Percentiles rank a stretch among this genome's conserved stretches.
Evolutionary conservation across 1,284 basidiomycete genomes (phyloP).

Genomic region (Boletus albobrunnescens): DNA sequence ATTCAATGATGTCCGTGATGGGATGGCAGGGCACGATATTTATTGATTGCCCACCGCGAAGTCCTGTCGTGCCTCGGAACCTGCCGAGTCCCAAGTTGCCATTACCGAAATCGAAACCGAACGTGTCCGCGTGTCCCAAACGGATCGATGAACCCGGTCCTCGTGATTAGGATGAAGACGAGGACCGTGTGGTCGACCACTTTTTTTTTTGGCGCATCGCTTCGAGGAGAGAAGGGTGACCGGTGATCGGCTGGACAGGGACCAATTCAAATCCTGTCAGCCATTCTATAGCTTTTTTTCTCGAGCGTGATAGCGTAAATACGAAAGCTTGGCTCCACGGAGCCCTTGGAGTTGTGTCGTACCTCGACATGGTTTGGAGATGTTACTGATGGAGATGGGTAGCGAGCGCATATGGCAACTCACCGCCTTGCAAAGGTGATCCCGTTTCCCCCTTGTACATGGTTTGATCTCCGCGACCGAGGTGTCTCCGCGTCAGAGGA

Average conservation of each 20-base stretch:
- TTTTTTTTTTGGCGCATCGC: too few relatives aligned
- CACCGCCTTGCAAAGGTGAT: constrained; percentile 3
- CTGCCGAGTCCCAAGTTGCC: constrained; percentile 1
- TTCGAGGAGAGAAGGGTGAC: neutral
- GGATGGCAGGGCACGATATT: too few relatives aligned
- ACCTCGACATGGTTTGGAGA: constrained; percentile 4
- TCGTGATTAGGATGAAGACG: neutral
- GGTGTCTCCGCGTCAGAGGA: constrained; percentile 2
- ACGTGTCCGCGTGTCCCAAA: neutral
- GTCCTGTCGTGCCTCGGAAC: neutral
- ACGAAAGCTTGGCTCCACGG: constrained; percentile 21
- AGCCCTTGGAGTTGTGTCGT: constrained; percentile 25
- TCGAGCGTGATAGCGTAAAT: constrained; percentile 3
- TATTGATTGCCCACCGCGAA: too few relatives aligned
- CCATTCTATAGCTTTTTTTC: neutral
- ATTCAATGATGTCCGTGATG: too few relatives aligned
- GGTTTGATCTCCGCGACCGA: constrained; percentile 34
- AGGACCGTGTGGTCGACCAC: neutral
- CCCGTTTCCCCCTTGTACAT: constrained; percentile 3
- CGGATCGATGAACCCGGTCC: neutral
- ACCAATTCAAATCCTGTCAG: constrained; percentile 1
- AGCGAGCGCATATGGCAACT: neutral
- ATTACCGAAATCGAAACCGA: neutral
- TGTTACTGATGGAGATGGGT: constrained; percentile 2
- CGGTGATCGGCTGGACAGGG: constrained; percentile 1